phyloP scores from a whole-genome alignment of 2,329 filamentous ascomycete genomes.

The Verticillium tricorpus region DNA sequence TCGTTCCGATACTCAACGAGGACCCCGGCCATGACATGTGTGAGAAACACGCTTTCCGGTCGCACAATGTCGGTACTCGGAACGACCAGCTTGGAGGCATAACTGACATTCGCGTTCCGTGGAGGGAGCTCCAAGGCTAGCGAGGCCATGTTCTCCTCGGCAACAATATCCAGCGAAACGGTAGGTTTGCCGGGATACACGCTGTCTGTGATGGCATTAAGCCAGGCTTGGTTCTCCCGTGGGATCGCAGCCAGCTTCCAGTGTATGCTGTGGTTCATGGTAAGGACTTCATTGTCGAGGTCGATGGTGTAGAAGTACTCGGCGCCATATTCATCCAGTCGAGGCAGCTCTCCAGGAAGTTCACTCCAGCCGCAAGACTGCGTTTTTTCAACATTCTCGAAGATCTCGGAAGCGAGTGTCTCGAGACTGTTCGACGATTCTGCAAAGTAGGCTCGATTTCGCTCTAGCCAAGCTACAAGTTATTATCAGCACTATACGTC shows the following conservation, averaged over 20 bases:
- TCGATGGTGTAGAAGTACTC: constrained; percentile 11
- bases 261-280: constrained; percentile 13
- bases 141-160: constrained; percentile 10
- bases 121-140: constrained; percentile 10
- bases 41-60: constrained; percentile 2
- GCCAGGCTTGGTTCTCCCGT: constrained; percentile 9
- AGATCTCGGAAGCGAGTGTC: too few species aligned
- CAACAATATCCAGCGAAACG: constrained; percentile 6
- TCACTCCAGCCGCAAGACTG: neutral
- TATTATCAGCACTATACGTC: too few species aligned
- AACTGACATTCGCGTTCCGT: neutral
- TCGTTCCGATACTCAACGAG: constrained; percentile 5
- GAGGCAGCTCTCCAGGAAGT: constrained; percentile 7
- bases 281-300: constrained; percentile 15
- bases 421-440: too few species aligned
- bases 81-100: too few species aligned
- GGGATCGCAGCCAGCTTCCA: constrained; percentile 14
- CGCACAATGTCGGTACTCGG: too few species aligned
- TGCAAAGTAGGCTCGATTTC: too few species aligned
- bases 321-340: neutral
- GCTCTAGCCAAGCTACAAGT: too few species aligned
- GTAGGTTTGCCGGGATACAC: constrained; percentile 7
- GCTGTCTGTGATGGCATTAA: constrained; percentile 5
- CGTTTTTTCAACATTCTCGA: too few species aligned
- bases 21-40: constrained; percentile 3